A percentile compares a stretch with the other conserved stretches of the same genome.
Evolutionary conservation across 169 alveolate species (phyloP).

Genomic region (Theileria annulata): DNA sequence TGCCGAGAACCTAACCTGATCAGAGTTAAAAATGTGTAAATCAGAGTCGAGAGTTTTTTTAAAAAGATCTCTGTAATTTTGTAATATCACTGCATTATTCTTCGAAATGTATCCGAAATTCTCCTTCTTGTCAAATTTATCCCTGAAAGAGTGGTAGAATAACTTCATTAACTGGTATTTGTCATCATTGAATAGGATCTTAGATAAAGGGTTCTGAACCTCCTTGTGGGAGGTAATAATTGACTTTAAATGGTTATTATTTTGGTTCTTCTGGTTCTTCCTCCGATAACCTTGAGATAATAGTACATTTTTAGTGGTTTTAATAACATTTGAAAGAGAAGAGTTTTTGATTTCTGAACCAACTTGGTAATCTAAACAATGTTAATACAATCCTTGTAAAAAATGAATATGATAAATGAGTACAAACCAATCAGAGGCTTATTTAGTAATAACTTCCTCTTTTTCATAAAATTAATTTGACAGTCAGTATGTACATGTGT

Average conservation of each 20-base stretch:
- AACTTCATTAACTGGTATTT: slow-evolving; percentile 1
- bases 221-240: slow-evolving; percentile 21
- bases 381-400: neutral
- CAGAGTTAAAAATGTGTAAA: slow-evolving; percentile 15
- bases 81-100: neutral
- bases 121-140: neutral
- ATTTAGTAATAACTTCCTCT: neutral
- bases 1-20: slow-evolving; percentile 6
- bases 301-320: slow-evolving; percentile 3
- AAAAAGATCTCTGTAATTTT: neutral
- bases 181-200: slow-evolving; percentile 10
- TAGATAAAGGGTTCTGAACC: slow-evolving; percentile 8
- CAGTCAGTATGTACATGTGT: slow-evolving; percentile 1
- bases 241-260: slow-evolving; percentile 4
- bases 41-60: slow-evolving; percentile 8
- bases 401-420: neutral
- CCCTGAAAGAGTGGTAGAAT: neutral
- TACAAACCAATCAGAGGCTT: neutral
- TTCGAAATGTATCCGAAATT: slow-evolving; percentile 15
- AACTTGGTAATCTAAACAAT: neutral
- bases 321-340: slow-evolving; percentile 18
- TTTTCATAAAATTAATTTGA: slow-evolving; percentile 1
- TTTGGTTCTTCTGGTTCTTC: neutral
- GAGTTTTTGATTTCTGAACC: slow-evolving; percentile 1
- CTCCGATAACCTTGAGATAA: neutral